Evolutionary conservation across 2,329 filamentous ascomycete species (phyloP), one percentile per base, ranked within the genome.

Genomic region (Elsinoe arachidis): DNA sequence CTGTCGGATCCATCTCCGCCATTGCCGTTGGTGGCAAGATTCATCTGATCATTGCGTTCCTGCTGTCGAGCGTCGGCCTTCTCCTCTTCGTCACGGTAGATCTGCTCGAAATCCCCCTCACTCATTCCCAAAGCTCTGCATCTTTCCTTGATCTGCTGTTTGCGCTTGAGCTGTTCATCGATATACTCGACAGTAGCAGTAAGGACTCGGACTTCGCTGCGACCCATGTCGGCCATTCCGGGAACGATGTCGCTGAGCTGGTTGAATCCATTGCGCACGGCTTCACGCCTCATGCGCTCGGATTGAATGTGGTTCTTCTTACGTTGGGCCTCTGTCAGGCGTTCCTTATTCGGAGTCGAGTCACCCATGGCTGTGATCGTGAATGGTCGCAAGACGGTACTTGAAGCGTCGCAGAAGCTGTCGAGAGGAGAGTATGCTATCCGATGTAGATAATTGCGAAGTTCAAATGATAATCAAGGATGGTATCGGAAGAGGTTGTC

Each of bases 201-300:
- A 19, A 96, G 77, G n/a, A 96, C 89, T 15, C 90, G 78, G 26
- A 88, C 88, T 70, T 96, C 90, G 62, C 88, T 93, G 46, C 90
- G 83, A 1, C 87, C 90, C 66, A 91, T 87, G 0, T 90, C 90
- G 65, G 88, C 81, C 55, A 95, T 78, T 0, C 88, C 89, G 0
- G 90, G 90, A 1, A 95, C 88, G 33, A 95, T 78, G 55, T 85
- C 81, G 14, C 88, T 88, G 23, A 96, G 79, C 34, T 84, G 81
- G 70, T 95, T 89, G 69, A 95, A 95, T 58, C 87, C 88, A 59
- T 88, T 84, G 47, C 90, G 81, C 63, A 96, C 95, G 12, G 86
- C 87, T 58, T 84, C 80, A 44, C 84, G 81, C 35, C 84, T 81
- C 71, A 86, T 83, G 66, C 82, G 79, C 68, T 83, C 80, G 3